phyloP scores from a whole-genome alignment of 225 moss, liverwort and hornwort species.

The Ulota crispa region DNA sequence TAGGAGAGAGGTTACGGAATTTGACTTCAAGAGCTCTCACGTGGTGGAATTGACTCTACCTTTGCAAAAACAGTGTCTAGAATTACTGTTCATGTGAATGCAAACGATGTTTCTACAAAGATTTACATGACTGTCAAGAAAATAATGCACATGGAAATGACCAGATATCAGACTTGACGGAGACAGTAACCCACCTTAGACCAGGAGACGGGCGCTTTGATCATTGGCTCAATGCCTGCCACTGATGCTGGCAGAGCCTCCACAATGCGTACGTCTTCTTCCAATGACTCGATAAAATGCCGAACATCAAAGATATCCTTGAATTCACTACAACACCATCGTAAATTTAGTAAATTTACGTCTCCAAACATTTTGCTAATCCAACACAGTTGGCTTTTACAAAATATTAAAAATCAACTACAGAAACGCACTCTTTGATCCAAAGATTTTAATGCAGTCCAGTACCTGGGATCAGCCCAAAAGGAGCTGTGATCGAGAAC shows the following conservation, averaged over 20 bases:
- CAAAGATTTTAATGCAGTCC: neutral
- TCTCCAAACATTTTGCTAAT: neutral
- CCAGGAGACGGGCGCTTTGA: slow-evolving; percentile 91
- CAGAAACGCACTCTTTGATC: neutral
- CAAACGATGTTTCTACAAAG: no score
- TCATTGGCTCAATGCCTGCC: slow-evolving; percentile 64
- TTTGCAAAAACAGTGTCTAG: neutral
- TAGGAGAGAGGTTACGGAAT: no score
- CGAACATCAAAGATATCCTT: slow-evolving; percentile 81
- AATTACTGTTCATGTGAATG: neutral
- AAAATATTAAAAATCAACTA: no score
- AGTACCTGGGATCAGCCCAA: slow-evolving; percentile 91
- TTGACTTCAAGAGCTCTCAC: neutral
- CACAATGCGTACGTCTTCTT: slow-evolving; percentile 74
- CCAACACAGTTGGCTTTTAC: no score
- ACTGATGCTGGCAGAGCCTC: slow-evolving; percentile 75
- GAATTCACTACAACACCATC: slow-evolving; percentile 64
- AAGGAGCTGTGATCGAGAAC: slow-evolving; percentile 90
- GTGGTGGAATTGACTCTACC: neutral
- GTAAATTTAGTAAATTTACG: neutral
- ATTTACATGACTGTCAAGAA: no score
- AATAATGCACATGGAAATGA: neutral
- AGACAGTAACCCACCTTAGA: slow-evolving; percentile 64
- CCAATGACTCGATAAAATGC: slow-evolving; percentile 46
- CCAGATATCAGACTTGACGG: no score